phyloP scores from a whole-genome alignment of 2,329 filamentous ascomycete genomes.

The Coniosporium uncinatum region DNA sequence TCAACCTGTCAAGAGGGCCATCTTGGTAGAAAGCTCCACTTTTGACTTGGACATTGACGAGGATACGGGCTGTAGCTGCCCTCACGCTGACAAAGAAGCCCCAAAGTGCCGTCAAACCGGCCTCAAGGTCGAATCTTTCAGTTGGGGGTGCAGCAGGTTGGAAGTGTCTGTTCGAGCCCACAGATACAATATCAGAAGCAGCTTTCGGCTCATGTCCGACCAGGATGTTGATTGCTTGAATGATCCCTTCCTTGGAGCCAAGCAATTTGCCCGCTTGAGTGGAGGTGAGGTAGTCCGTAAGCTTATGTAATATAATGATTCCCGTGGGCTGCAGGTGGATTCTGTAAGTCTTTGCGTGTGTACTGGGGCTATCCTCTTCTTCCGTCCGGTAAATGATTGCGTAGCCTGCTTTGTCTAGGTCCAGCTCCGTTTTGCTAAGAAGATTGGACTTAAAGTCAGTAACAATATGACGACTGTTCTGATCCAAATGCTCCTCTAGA shows the following conservation, averaged over 20 bases:
- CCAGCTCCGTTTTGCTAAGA: slow-evolving; percentile 4
- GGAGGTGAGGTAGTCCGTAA: slow-evolving; percentile 1
- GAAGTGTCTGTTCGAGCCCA: slow-evolving; percentile 35
- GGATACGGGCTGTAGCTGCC: slow-evolving; percentile 47
- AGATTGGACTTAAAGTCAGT: slow-evolving; percentile 17
- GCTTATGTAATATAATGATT: slow-evolving; percentile 2
- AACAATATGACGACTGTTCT: slow-evolving; percentile 12
- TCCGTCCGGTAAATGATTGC: too few species aligned
- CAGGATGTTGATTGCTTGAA: slow-evolving; percentile 55
- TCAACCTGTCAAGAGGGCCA: slow-evolving; percentile 27
- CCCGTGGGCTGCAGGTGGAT: too few species aligned
- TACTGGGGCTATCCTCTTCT: too few species aligned
- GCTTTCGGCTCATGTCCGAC: slow-evolving; percentile 41
- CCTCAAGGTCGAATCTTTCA: slow-evolving; percentile 36
- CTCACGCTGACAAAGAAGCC: slow-evolving; percentile 60
- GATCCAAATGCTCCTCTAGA: neutral
- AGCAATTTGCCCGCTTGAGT: neutral
- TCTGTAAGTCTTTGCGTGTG: neutral
- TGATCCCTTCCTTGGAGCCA: slow-evolving; percentile 34
- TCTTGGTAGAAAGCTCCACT: slow-evolving; percentile 51
- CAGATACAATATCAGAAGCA: slow-evolving; percentile 30
- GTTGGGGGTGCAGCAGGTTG: slow-evolving; percentile 15
- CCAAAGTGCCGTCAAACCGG: slow-evolving; percentile 49
- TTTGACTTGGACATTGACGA: slow-evolving; percentile 59
- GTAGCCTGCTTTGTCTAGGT: neutral